phyloP scores from a whole-genome alignment of 176 grass and related monocot species.

The Triticum monococcum region DNA sequence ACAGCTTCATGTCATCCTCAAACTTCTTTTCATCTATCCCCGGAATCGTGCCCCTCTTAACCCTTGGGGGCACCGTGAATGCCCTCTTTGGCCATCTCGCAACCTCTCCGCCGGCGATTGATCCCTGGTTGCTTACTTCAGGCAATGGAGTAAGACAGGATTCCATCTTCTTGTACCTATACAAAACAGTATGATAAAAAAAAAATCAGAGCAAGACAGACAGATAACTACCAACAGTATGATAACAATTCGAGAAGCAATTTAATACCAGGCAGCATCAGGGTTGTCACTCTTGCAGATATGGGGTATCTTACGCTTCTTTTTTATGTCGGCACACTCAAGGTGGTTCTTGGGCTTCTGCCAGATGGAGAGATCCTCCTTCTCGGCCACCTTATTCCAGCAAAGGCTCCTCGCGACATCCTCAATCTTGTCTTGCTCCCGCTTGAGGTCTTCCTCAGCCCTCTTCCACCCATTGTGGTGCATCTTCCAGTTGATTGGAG shows the following conservation, averaged over 20 bases:
- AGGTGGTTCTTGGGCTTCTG: constrained; percentile 94
- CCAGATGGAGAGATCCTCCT: constrained; percentile 80
- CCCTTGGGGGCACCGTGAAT: constrained; percentile 72
- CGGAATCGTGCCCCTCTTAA: constrained; percentile 73
- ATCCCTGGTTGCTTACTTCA: constrained; percentile 69
- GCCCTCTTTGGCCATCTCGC: constrained; percentile 85
- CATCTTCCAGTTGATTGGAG: constrained; percentile 91
- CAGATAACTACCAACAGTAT: not conserved
- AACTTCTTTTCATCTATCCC: constrained; percentile 67
- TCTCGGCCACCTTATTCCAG: constrained; percentile 87
- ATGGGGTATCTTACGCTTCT: constrained; percentile 66
- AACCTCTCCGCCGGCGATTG: constrained; percentile 67
- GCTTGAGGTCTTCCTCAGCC: constrained; percentile 73
- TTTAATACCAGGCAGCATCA: constrained; percentile 80
- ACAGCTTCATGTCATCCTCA: constrained; percentile 82
- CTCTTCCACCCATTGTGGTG: constrained; percentile 79
- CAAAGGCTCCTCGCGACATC: constrained; percentile 69
- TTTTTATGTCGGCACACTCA: constrained; percentile 57
- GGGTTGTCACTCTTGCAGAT: constrained; percentile 78
- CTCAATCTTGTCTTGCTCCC: constrained; percentile 90
- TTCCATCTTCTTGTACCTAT: constrained; percentile 89
- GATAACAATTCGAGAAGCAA: not conserved
- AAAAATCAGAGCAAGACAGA: not conserved
- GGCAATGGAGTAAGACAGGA: constrained; percentile 87
- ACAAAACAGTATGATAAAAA: not conserved